Evolutionary conservation across 2,329 filamentous ascomycete species (phyloP).

Genomic region (Xylariaceae sp.): DNA sequence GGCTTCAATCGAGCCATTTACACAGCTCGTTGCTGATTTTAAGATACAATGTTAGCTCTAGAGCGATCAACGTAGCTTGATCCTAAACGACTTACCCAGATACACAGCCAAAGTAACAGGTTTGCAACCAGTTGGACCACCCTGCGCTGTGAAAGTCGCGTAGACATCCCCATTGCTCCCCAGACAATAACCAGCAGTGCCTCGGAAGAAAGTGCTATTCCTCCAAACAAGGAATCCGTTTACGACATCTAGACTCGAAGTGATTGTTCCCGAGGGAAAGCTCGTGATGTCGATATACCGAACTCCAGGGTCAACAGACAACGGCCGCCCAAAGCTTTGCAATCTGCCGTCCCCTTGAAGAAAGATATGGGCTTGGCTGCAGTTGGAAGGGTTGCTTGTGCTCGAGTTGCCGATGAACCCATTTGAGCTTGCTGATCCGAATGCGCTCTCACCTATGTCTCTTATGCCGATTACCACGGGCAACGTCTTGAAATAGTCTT

Average conservation of each 20-base stretch:
- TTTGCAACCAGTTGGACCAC: constrained; percentile 10
- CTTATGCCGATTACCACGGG: constrained; percentile 3
- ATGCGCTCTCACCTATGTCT: not conserved
- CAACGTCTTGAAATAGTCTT: no score
- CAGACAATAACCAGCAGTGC: constrained; percentile 17
- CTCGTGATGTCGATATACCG: constrained; percentile 13
- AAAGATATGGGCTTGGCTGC: constrained; percentile 15
- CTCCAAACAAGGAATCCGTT: constrained; percentile 16
- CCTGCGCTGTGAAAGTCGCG: constrained; percentile 14
- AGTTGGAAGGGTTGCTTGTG: constrained; percentile 7
- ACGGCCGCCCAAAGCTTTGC: constrained; percentile 1
- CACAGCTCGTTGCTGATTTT: constrained; percentile 10
- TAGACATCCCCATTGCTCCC: constrained; percentile 9
- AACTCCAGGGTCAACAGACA: constrained; percentile 16
- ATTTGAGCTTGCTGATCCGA: constrained; percentile 4
- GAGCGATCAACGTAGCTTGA: no score
- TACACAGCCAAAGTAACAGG: constrained; percentile 16
- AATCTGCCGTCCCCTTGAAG: constrained; percentile 10
- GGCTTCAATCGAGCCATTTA: constrained; percentile 9
- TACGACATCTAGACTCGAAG: constrained; percentile 8
- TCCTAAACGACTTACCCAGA: constrained; percentile 10
- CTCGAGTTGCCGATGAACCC: constrained; percentile 14
- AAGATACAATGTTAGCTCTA: constrained; percentile 1
- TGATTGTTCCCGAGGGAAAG: constrained; percentile 9
- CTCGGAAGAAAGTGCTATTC: constrained; percentile 16